Evolutionary conservation across 345 rosid genomes (phyloP).

Genomic region (Moringa oleifera): DNA sequence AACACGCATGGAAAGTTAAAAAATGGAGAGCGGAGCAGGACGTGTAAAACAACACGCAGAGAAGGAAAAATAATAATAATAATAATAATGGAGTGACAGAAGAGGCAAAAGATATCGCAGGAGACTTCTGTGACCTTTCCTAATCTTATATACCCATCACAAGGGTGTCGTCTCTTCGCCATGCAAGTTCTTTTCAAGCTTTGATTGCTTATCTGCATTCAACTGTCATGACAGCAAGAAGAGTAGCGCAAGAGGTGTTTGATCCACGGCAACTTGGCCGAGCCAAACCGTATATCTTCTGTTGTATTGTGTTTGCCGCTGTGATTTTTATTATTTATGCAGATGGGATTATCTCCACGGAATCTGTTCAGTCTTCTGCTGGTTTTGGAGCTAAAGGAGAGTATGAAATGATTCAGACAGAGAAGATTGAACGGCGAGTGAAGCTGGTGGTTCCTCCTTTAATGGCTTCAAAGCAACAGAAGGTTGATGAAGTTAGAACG

Average conservation of each 20-base stretch:
- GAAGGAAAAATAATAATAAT: too few relatives aligned
- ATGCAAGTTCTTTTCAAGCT: background rate
- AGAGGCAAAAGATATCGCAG: too few relatives aligned
- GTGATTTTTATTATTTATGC: slow-evolving; percentile 33
- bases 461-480: background rate
- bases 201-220: background rate
- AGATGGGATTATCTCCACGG: slow-evolving; percentile 24
- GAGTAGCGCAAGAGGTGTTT: slow-evolving; percentile 9
- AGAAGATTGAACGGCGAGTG: background rate
- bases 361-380: slow-evolving; percentile 17
- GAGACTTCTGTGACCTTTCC: too few relatives aligned
- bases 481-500: slow-evolving; percentile 4
- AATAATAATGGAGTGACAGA: too few relatives aligned
- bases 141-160: too few relatives aligned
- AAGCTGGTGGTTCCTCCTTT: background rate
- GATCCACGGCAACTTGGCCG: slow-evolving; percentile 15
- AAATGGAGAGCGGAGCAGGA: too few relatives aligned
- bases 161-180: too few relatives aligned
- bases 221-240: slow-evolving; percentile 15
- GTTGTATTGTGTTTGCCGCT: slow-evolving; percentile 24
- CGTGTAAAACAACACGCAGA: too few relatives aligned
- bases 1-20: too few relatives aligned
- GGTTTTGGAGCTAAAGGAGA: slow-evolving; percentile 2
- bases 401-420: slow-evolving; percentile 16
- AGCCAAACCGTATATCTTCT: slow-evolving; percentile 23